Percentiles rank a stretch among this genome's conserved stretches.
Conservation (phyloP, 768 basidiomycete species). For the Udeniomyces megalosporus region DNA sequence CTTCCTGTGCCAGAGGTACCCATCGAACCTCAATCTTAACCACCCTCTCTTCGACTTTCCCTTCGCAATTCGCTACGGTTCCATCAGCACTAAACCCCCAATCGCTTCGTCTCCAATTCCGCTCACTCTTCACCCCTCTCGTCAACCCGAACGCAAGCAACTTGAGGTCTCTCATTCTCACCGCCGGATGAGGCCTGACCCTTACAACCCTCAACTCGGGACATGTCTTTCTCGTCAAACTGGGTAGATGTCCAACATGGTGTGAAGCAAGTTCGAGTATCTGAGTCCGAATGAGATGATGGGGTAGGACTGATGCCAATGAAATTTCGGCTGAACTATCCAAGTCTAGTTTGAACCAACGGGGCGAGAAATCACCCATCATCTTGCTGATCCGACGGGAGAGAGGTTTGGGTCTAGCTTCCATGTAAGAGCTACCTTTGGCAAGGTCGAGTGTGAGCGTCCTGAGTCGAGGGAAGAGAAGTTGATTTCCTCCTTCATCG, state of each 20-base stretch:
- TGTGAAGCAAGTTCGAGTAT: neutral
- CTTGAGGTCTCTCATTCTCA: neutral
- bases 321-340: neutral
- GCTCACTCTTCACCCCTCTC: neutral
- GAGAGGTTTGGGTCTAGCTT: conserved; percentile 7
- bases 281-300: conserved; percentile 1
- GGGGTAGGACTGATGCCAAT: neutral
- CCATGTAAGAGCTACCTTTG: neutral
- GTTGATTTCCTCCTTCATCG: no score
- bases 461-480: neutral
- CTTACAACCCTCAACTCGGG: neutral
- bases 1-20: neutral
- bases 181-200: neutral
- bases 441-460: neutral
- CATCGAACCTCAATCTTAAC: neutral
- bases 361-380: neutral
- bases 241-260: conserved; percentile 2
- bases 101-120: no score
- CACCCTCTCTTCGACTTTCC: neutral
- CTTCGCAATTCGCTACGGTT: no score
- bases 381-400: conserved; percentile 2
- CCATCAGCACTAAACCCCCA: no score
- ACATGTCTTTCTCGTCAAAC: neutral
- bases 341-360: neutral
- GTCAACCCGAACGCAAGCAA: neutral